Percentiles rank a stretch among this genome's conserved stretches.
Conservation (phyloP, 345 rosid species). For the Passiflora organensis region DNA sequence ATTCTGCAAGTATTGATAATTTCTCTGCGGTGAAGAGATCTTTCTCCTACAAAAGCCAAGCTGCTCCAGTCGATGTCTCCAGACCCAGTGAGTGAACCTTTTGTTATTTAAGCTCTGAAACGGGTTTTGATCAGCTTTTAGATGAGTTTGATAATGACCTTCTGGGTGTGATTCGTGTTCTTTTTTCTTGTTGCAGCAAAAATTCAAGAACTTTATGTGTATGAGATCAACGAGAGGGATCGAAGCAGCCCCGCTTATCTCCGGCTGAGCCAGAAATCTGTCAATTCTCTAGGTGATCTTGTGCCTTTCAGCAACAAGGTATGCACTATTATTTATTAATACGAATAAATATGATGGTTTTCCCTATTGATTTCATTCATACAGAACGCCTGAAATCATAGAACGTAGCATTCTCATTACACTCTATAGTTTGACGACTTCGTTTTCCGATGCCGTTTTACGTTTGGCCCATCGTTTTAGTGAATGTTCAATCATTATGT, state of each 20-base stretch:
- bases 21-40: constrained; percentile 21
- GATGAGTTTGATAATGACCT: not conserved
- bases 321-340: too few species aligned
- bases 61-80: constrained; percentile 25
- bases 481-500: too few species aligned
- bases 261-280: constrained; percentile 69
- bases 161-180: not conserved
- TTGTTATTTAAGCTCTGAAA: not conserved
- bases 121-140: not conserved
- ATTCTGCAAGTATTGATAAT: constrained; percentile 2
- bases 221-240: constrained; percentile 89
- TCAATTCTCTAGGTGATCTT: constrained; percentile 79
- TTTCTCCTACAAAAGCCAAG: constrained; percentile 46
- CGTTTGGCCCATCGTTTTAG: too few species aligned
- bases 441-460: too few species aligned
- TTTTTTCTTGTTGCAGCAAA: constrained; percentile 28
- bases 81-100: constrained; percentile 31
- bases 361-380: too few species aligned
- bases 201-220: constrained; percentile 61
- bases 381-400: too few species aligned
- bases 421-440: too few species aligned
- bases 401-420: too few species aligned
- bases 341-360: too few species aligned
- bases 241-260: constrained; percentile 79
- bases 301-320: constrained; percentile 87